These are phyloP conservation scores for Lepidium didymum DNA, from an alignment of 345 rosid genomes.

Conservation along the genomic window DNA sequence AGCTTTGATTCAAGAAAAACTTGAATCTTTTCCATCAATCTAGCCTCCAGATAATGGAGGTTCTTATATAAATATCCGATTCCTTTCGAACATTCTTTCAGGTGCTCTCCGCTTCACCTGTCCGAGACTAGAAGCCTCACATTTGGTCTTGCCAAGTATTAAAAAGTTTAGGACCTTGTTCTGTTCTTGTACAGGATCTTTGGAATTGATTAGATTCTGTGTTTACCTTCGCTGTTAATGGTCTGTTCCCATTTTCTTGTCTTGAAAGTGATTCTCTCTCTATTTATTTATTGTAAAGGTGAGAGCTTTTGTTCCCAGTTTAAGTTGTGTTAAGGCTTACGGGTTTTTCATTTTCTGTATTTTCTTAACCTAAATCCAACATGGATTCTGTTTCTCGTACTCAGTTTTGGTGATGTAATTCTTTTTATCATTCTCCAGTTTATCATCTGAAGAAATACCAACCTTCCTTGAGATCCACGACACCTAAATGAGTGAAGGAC, in stretches of 20 bases:
- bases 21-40: not conserved
- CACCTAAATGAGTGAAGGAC: not conserved
- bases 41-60: not conserved
- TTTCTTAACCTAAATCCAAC: not conserved
- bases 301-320: constrained; percentile 27
- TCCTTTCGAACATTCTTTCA: constrained; percentile 28
- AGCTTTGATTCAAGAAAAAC: not conserved
- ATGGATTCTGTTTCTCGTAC: not conserved
- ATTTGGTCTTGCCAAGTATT: constrained; percentile 14
- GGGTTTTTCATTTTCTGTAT: not conserved
- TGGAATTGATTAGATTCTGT: constrained; percentile 22
- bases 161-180: constrained; percentile 11
- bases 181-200: constrained; percentile 24
- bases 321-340: not conserved
- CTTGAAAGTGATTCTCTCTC: constrained; percentile 10
- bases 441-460: not conserved
- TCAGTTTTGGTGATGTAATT: not conserved
- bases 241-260: not conserved
- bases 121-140: constrained; percentile 14
- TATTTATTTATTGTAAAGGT: constrained; percentile 26
- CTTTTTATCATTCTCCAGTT: not conserved
- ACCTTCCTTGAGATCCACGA: not conserved
- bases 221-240: constrained; percentile 1
- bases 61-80: constrained; percentile 5
- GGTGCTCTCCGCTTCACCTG: constrained; percentile 27